Percentiles rank a stretch among this genome's conserved stretches.
Conservation (phyloP, 2,329 filamentous ascomycete species). For the Nectriaceae sp. region DNA sequence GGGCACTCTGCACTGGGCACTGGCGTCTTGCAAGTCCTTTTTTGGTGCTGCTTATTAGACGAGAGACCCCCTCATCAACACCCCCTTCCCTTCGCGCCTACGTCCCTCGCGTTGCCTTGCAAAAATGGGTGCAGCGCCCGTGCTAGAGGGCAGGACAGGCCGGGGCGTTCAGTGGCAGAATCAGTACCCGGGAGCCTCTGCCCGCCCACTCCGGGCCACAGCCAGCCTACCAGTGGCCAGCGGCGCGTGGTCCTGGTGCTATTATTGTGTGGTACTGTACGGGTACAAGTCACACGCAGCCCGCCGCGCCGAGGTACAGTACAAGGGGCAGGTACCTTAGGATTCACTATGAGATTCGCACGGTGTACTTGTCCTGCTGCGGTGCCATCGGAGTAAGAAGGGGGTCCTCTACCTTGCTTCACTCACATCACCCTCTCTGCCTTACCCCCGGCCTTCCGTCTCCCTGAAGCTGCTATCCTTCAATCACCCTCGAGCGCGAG, state of each 20-base stretch:
- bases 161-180: slow-evolving; percentile 21
- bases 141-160: slow-evolving; percentile 1
- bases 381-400: slow-evolving; percentile 10
- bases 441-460: slow-evolving; percentile 16
- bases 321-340: slow-evolving; percentile 35
- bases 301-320: slow-evolving; percentile 38
- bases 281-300: slow-evolving; percentile 35
- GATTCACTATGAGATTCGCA: slow-evolving; percentile 24
- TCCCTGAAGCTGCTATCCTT: slow-evolving; percentile 28
- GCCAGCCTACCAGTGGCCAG: slow-evolving; percentile 14
- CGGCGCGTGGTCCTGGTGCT: slow-evolving; percentile 24
- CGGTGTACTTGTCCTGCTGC: slow-evolving; percentile 35
- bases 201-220: slow-evolving; percentile 22
- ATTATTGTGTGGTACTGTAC: slow-evolving; percentile 40
- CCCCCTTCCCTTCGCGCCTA: slow-evolving; percentile 13
- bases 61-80: slow-evolving; percentile 24
- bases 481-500: slow-evolving; percentile 23
- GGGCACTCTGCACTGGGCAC: not conserved
- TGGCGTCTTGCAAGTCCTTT: not conserved
- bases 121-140: slow-evolving; percentile 29
- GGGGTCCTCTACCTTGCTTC: slow-evolving; percentile 12
- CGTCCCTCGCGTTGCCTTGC: not conserved
- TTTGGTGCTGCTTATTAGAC: slow-evolving; percentile 25
- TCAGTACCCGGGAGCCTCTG: too few relatives aligned
- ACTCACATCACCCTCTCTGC: slow-evolving; percentile 8